phyloP scores from a whole-genome alignment of 2,329 filamentous ascomycete species.

The Stylonectria norvegica region DNA sequence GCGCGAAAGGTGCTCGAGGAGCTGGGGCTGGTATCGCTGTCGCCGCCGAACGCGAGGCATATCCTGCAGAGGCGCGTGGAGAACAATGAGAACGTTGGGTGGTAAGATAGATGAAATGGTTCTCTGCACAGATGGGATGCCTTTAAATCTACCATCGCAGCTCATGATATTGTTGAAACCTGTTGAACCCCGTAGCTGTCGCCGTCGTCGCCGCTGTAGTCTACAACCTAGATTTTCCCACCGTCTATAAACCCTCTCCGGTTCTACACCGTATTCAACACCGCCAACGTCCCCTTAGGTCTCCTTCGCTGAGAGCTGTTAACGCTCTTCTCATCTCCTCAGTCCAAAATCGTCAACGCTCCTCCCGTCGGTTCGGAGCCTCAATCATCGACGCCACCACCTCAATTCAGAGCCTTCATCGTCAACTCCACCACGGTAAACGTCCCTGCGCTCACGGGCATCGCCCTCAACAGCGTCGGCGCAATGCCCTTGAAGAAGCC shows the following conservation, averaged over 20 bases:
- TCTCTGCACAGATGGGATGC: constrained; percentile 12
- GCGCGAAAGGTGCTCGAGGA: constrained; percentile 59
- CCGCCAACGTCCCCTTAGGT: too few relatives aligned
- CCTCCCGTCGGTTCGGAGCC: not conserved
- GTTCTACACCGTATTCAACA: too few relatives aligned
- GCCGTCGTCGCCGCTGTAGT: too few relatives aligned
- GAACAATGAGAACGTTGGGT: constrained; percentile 45
- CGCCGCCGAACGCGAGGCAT: constrained; percentile 61
- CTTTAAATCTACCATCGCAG: constrained; percentile 7
- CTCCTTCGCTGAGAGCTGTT: too few relatives aligned
- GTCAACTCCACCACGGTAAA: constrained; percentile 79
- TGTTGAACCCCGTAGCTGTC: constrained; percentile 10
- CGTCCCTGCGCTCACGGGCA: constrained; percentile 97
- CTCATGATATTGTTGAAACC: constrained; percentile 13
- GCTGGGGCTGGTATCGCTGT: constrained; percentile 58
- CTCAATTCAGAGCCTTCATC: constrained; percentile 56
- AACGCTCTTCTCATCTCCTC: too few relatives aligned
- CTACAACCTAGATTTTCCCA: too few relatives aligned
- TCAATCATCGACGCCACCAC: not conserved
- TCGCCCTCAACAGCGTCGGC: constrained; percentile 86
- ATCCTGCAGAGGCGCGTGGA: constrained; percentile 68
- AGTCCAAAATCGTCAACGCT: constrained; percentile 1
- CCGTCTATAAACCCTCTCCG: too few relatives aligned
- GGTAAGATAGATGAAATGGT: constrained; percentile 27
- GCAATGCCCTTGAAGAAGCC: constrained; percentile 96